A percentile compares a stretch with the other conserved stretches of the same genome.
Conservation (phyloP, 345 rosid genomes). For the Populus nigra region DNA sequence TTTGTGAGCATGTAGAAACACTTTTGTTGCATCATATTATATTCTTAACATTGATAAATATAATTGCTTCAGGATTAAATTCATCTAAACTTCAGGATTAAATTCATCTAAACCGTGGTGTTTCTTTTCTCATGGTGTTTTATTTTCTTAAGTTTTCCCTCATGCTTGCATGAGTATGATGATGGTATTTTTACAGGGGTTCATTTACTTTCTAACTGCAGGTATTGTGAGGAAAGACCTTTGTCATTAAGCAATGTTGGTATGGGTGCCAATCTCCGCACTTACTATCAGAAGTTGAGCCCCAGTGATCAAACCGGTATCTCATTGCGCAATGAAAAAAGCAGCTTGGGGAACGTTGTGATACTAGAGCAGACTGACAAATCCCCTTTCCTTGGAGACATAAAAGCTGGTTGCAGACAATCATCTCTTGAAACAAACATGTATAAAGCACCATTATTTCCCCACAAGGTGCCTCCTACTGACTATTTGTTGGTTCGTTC, state of each 20-base stretch:
- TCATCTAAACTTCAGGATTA: not conserved
- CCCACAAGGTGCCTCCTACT: constrained; percentile 76
- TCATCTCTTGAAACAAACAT: constrained; percentile 89
- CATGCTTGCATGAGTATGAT: not conserved
- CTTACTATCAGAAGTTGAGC: constrained; percentile 84
- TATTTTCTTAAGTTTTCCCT: not conserved
- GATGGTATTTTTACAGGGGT: constrained; percentile 1
- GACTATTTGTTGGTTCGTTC: constrained; percentile 90
- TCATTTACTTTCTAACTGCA: constrained; percentile 21
- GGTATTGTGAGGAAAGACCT: constrained; percentile 98
- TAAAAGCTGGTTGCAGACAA: constrained; percentile 73
- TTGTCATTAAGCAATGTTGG: constrained; percentile 80
- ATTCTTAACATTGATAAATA: not conserved
- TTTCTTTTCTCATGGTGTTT: not conserved
- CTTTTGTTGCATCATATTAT: not conserved
- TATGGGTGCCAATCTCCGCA: constrained; percentile 93
- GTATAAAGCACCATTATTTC: constrained; percentile 88
- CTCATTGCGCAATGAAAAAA: constrained; percentile 52
- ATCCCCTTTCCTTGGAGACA: constrained; percentile 96
- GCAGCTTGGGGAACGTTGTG: constrained; percentile 64
- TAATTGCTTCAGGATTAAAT: not conserved
- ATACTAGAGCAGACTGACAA: constrained; percentile 80
- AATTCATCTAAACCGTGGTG: not conserved
- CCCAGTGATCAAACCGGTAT: constrained; percentile 68
- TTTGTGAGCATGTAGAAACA: not conserved